Evolutionary conservation across 192 early-diverging fungal genomes (phyloP).

Genomic region (Lobosporangium transversale): DNA sequence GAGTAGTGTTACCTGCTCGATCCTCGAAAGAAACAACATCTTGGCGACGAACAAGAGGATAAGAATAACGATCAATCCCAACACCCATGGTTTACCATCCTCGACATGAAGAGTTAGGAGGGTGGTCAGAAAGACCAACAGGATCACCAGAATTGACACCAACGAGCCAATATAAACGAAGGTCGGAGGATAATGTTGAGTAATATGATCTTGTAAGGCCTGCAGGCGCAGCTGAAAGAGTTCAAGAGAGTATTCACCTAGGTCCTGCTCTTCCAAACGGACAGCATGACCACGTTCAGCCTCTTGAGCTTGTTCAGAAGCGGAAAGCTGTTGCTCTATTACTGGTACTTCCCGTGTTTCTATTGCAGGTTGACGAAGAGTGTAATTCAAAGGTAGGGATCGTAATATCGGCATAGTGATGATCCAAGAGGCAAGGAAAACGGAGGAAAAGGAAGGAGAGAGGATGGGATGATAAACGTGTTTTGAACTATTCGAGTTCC

Average conservation of each 20-base stretch:
- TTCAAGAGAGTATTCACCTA: constrained; percentile 26
- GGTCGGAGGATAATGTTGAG: constrained; percentile 14
- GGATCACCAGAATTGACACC: constrained; percentile 7
- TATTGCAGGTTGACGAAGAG: constrained; percentile 18
- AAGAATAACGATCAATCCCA: constrained; percentile 36
- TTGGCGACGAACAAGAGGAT: constrained; percentile 38
- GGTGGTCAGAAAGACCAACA: constrained; percentile 12
- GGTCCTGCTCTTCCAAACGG: constrained; percentile 8
- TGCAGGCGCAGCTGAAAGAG: constrained; percentile 25
- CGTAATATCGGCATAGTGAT: constrained; percentile 28
- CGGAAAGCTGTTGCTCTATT: background rate
- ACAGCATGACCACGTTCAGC: constrained; percentile 25
- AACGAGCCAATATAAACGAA: constrained; percentile 26
- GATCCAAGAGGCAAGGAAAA: too few species aligned
- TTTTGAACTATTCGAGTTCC: too few species aligned
- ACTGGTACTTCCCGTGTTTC: background rate
- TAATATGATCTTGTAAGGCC: constrained; percentile 22
- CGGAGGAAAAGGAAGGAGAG: too few species aligned
- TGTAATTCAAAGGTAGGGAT: constrained; percentile 23
- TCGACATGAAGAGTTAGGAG: constrained; percentile 18
- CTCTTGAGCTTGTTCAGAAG: background rate
- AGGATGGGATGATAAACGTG: too few species aligned
- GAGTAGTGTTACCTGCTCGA: constrained; percentile 30
- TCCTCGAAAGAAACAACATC: constrained; percentile 44
- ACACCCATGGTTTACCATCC: constrained; percentile 43